Base-by-base conservation (phyloP, 2,329 filamentous ascomycete genomes). In the Sporothrix brasiliensis region DNA sequence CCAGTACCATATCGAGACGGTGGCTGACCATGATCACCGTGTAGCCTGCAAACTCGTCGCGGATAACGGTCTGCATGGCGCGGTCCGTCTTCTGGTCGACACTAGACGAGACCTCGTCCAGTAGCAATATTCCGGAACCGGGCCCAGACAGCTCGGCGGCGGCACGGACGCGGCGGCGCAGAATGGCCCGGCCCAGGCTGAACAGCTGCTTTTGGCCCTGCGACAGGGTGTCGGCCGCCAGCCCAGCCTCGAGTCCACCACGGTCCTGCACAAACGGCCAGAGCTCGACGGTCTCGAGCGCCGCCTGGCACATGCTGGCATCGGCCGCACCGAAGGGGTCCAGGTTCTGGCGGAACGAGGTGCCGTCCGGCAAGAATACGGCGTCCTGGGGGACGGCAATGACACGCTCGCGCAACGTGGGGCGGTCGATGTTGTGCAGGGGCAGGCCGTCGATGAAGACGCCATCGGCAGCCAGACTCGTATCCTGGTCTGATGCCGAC, bases 121-220 rank as follows among this genome's bases (percentile, higher is more conserved):
- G 76, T 2, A 84, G 61, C 14, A 83, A 65, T 0, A 83, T 70
- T 4, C 70, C 69, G 24, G 14, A 14, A 4, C 24, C 49, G 19
- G 6, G 10, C 1, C 56, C 49, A 16, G 49, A 44, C 24, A 9
- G 24, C 39, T 7, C 58, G 34, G 58, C 58, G 5, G 39, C 24
- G 16, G 54, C 49, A 2, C 67, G 68, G 2, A 76, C 69, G 16
- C 76, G 58, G 19, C 76, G 73, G 4, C 84, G 79, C 9, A 91
- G 77, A 21, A 90, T 81, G 0, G 87, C 88, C 0, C 88, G 79
- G 0, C 86, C 88, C 0, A 91, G 81, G 73, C 84, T 88, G 74
- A 91, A 89, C 0, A 91, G 81, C 74, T 91, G 89, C 58, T 83
- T 84, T 76, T 91, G 88, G 0, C 89, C 89, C 47, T 85, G 83